Evolutionary conservation across 257 asterid genomes (phyloP).

Genomic region (Jasminum sambac): DNA sequence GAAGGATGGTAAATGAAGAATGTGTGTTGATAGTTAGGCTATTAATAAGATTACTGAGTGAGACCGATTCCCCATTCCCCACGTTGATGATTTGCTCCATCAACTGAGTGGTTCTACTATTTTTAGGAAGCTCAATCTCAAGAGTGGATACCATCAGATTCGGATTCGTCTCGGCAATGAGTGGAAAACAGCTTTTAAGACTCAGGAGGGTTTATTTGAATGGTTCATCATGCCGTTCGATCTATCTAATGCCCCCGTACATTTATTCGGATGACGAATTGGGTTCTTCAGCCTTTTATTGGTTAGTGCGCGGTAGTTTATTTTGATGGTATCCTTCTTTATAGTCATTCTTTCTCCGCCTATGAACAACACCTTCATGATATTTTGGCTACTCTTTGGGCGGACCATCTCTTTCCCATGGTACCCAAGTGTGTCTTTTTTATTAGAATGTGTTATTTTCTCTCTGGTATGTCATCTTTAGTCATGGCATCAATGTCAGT

Average conservation of each 20-base stretch:
- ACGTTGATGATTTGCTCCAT: background rate
- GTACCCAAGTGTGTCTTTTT: constrained; percentile 6
- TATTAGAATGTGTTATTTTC: background rate
- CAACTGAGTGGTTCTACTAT: background rate
- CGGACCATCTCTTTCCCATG: background rate
- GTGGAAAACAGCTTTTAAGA: constrained; percentile 16
- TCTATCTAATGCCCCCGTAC: background rate
- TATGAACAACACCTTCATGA: background rate
- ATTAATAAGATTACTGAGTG: background rate
- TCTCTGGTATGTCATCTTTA: background rate
- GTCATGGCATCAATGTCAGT: background rate
- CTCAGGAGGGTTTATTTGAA: constrained; percentile 4
- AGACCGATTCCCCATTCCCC: background rate
- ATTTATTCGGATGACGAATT: constrained; percentile 1
- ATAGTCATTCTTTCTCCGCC: background rate
- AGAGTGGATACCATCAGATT: constrained; percentile 11
- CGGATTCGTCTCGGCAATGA: constrained; percentile 6
- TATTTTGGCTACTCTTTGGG: background rate
- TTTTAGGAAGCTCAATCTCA: background rate
- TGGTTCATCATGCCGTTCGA: background rate
- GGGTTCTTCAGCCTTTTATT: background rate
- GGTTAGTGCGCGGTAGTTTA: constrained; percentile 5
- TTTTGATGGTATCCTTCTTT: constrained; percentile 21
- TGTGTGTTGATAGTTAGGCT: background rate
- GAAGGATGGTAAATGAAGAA: background rate